Conservation (phyloP, 305 asterid species). For the Rubia occidens region DNA sequence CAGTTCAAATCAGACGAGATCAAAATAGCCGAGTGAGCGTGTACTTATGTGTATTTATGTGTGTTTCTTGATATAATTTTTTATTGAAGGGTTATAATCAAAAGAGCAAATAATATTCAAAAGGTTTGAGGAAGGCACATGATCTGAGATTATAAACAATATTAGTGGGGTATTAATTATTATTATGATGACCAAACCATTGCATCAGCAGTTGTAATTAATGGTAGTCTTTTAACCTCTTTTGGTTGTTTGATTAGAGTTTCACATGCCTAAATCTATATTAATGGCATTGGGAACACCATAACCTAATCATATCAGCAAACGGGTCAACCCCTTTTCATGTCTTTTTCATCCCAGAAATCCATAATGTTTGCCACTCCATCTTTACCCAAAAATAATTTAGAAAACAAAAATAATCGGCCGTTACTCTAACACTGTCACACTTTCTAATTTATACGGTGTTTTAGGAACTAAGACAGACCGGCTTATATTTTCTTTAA, state of each 20-base stretch:
- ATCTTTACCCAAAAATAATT: slow-evolving; percentile 1
- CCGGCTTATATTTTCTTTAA: too few species aligned
- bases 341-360: slow-evolving; percentile 36
- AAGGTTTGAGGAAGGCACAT: slow-evolving; percentile 21
- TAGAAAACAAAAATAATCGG: neutral
- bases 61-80: slow-evolving; percentile 11
- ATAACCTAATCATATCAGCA: slow-evolving; percentile 36
- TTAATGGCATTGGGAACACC: slow-evolving; percentile 71
- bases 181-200: slow-evolving; percentile 15
- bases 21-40: slow-evolving; percentile 6
- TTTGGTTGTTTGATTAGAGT: slow-evolving; percentile 26
- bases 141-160: slow-evolving; percentile 16
- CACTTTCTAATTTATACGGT: too few species aligned
- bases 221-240: slow-evolving; percentile 31
- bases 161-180: slow-evolving; percentile 29
- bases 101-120: slow-evolving; percentile 34
- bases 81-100: slow-evolving; percentile 27
- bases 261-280: slow-evolving; percentile 45
- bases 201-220: slow-evolving; percentile 28
- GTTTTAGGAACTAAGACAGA: too few species aligned
- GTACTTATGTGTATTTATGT: neutral
- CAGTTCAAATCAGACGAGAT: too few species aligned
- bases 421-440: too few species aligned
- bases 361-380: slow-evolving; percentile 42
- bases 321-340: slow-evolving; percentile 34